A percentile compares a stretch with the other conserved stretches of the same genome.
Conservation (phyloP, 2,329 filamentous ascomycete genomes). For the Aphanoascus verrucosus region DNA sequence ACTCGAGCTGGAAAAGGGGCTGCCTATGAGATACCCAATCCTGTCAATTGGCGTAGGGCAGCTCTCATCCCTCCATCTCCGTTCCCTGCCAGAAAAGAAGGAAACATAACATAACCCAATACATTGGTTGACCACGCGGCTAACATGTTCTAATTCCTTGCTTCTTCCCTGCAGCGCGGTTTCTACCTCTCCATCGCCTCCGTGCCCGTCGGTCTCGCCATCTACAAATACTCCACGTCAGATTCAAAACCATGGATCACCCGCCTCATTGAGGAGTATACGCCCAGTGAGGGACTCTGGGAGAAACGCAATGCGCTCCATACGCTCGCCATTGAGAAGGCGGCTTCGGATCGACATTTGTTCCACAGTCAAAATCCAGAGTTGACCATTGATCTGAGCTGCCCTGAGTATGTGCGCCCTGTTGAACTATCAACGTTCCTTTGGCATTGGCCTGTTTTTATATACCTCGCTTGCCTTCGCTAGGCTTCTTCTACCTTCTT, state of each 20-base stretch:
- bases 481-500: constrained; percentile 13
- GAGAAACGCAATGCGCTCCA: constrained; percentile 50
- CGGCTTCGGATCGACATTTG: constrained; percentile 51
- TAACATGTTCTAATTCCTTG: constrained; percentile 8
- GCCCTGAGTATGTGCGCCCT: constrained; percentile 50
- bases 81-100: not conserved
- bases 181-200: constrained; percentile 39
- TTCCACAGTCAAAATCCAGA: constrained; percentile 39
- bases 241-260: constrained; percentile 34
- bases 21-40: not conserved
- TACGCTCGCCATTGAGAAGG: constrained; percentile 51
- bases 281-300: constrained; percentile 43
- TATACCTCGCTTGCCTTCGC: not conserved
- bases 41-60: not conserved
- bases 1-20: too few relatives aligned
- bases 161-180: constrained; percentile 29
- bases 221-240: constrained; percentile 34
- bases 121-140: constrained; percentile 8
- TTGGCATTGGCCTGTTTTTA: not conserved
- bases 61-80: not conserved
- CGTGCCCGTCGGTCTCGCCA: constrained; percentile 32
- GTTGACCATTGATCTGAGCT: constrained; percentile 45
- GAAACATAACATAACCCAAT: constrained; percentile 5
- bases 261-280: constrained; percentile 46
- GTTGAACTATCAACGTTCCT: not conserved